Conservation (phyloP, 129 eudicot species). For the Tagetes patula region DNA sequence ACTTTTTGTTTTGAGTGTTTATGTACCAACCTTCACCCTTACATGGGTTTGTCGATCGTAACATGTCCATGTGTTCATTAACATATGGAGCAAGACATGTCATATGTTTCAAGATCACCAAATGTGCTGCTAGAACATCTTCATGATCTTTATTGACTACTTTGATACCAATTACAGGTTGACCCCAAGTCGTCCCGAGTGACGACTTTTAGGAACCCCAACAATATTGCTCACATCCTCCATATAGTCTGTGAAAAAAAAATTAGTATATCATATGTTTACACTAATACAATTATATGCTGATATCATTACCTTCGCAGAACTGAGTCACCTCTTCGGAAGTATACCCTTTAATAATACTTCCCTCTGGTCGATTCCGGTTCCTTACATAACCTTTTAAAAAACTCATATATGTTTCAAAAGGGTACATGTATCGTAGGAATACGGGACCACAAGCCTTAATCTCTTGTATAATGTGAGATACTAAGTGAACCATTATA, state of each 20-base stretch:
- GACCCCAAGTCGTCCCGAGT: neutral
- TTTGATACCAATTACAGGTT: neutral
- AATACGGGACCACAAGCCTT: no score
- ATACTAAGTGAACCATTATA: neutral
- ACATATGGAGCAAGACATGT: no score
- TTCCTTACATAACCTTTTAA: no score
- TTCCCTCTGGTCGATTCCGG: no score
- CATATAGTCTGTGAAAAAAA: no score
- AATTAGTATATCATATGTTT: no score
- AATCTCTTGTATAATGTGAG: neutral
- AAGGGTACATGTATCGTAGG: no score
- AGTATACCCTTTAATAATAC: no score
- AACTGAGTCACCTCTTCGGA: no score
- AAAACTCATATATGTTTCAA: no score
- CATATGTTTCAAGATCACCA: neutral
- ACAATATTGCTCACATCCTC: no score
- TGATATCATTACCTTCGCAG: neutral
- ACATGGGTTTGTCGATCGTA: neutral
- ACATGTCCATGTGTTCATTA: neutral
- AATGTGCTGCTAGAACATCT: neutral
- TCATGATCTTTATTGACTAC: neutral
- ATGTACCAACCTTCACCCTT: neutral
- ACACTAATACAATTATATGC: no score
- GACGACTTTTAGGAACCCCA: neutral
- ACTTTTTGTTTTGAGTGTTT: neutral